Base-by-base conservation (phyloP, 306 rosid species). In the Cucurbita ficifolia region DNA sequence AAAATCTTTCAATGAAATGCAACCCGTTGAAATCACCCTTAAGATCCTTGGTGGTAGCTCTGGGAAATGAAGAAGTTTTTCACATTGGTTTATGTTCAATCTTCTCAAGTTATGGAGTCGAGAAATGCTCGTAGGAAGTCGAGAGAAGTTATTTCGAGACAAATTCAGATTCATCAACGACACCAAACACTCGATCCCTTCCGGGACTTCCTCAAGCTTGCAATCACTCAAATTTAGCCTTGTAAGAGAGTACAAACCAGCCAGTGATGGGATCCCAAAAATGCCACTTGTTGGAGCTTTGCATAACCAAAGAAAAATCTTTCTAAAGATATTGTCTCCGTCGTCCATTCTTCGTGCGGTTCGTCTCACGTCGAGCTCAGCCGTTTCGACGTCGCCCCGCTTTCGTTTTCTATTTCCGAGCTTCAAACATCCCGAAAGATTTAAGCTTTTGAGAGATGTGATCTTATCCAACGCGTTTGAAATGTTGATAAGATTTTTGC, bases 331-430 rank as follows among this genome's bases (percentile, higher is more conserved):
- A 19, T 10, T n/a, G 29, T 63, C 11, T n/a, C 2, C 5, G 6
- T 63, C 4, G 7, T 63, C 48, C 8, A 5, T 0, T 39, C 50
- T 40, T 40, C 10, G 4, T 46, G 63, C 24, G 0, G 55, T 29
- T 58, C 57, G 72, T 17, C 77, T 48, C 64, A 52, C 29, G 38
- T 78, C 38, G 33, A 61, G 50, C 73, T 78, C 81, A 64, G 10
- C 73, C 48, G 72, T 22, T 40, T 16, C 43, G 0, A 12, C 22
- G 2, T 61, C 7, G 12, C 12, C 35, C 5, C 0, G 11, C 38
- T 73, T 42, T 46, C 52, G 10, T 33, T 14, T 55, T 50, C 59
- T 73, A 73, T 10, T 63, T 29, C 29, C 35, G 1, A 73, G 5
- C 19, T 18, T 73, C 16, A 35, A 42, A 73, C 77, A 73, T 22